Conservation (phyloP, 2,329 filamentous ascomycete genomes). For the Aureobasidium leucospermi region DNA sequence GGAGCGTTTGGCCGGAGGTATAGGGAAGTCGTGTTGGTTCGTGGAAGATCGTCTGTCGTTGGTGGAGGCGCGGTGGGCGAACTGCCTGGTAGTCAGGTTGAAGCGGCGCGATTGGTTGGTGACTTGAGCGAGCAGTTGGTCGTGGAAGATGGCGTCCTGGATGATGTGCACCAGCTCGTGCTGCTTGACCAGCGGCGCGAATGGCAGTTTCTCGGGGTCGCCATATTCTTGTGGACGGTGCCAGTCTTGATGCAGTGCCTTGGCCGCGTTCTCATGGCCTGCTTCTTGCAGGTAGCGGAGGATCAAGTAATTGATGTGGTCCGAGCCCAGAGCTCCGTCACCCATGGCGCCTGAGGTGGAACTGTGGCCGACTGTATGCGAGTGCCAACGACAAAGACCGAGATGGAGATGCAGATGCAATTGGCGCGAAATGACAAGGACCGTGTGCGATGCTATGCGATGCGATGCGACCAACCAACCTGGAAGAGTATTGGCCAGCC, state of each 20-base stretch:
- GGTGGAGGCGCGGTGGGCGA: background rate
- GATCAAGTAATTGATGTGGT: constrained; percentile 64
- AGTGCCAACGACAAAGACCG: background rate
- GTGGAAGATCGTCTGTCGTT: background rate
- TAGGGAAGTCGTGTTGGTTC: constrained; percentile 25
- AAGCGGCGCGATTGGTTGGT: constrained; percentile 15
- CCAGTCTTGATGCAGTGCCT: constrained; percentile 57
- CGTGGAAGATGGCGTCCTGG: constrained; percentile 53
- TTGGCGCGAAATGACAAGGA: background rate
- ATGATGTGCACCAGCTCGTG: constrained; percentile 55
- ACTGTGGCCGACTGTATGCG: background rate
- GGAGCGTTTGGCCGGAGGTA: constrained; percentile 26
- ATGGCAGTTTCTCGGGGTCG: constrained; percentile 54
- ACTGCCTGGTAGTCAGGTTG: constrained; percentile 7
- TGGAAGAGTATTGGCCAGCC: too few species aligned
- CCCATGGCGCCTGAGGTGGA: constrained; percentile 23
- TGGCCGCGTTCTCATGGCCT: constrained; percentile 34
- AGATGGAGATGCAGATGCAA: background rate
- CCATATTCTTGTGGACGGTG: constrained; percentile 34
- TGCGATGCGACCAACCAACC: background rate
- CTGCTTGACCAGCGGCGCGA: constrained; percentile 51
- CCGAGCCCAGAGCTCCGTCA: constrained; percentile 41
- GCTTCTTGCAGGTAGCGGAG: constrained; percentile 49
- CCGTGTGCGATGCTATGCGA: background rate
- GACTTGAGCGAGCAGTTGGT: constrained; percentile 27